Evolutionary conservation across 345 rosid species (phyloP).

Genomic region (Cochlearia excelsa): DNA sequence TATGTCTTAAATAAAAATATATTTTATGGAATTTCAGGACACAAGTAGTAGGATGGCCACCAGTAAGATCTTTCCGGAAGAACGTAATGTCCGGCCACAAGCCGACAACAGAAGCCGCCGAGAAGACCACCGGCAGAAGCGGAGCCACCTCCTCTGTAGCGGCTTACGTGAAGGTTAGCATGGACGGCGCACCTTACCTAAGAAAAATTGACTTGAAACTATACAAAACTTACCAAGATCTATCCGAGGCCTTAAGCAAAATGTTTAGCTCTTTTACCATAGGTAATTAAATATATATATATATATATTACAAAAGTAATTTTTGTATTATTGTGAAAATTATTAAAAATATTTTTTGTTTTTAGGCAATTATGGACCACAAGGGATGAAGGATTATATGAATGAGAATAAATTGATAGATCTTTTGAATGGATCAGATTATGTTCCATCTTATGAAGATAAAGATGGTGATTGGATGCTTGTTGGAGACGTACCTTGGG

Average conservation of each 20-base stretch:
- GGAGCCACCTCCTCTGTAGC: conserved; percentile 27
- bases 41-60: conserved; percentile 93
- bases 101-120: conserved; percentile 25
- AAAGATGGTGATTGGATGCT: conserved; percentile 97
- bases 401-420: conserved; percentile 77
- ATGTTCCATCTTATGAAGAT: conserved; percentile 79
- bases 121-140: conserved; percentile 37
- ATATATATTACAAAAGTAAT: too few relatives aligned
- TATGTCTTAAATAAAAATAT: conserved; percentile 1
- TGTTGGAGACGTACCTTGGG: conserved; percentile 90
- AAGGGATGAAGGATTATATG: conserved; percentile 77
- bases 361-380: conserved; percentile 65
- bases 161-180: conserved; percentile 74
- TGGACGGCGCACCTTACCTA: conserved; percentile 91
- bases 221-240: conserved; percentile 66
- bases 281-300: conserved; percentile 37
- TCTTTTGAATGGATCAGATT: conserved; percentile 73
- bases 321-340: background rate
- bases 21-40: conserved; percentile 42
- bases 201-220: conserved; percentile 75
- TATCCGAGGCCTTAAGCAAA: conserved; percentile 67
- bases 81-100: conserved; percentile 67
- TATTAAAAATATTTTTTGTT: background rate
- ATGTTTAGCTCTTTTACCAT: conserved; percentile 84
- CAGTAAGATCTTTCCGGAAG: conserved; percentile 70